phyloP scores from a whole-genome alignment of 106 monocot genomes.

The Apostasia ramifera region DNA sequence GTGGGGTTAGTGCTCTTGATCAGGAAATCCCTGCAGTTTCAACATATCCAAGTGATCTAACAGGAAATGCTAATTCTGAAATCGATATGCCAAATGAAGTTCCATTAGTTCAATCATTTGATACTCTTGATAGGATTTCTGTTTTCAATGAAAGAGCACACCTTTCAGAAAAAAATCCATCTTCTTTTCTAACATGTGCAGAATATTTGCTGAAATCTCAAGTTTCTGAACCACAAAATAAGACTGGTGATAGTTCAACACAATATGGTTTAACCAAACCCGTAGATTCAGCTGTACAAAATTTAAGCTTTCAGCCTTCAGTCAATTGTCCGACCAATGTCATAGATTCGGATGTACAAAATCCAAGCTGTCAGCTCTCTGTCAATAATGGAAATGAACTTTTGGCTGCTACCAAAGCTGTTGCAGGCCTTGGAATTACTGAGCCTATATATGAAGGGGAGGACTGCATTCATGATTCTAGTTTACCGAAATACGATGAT shows the following conservation, averaged over 20 bases:
- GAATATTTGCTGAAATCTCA: slow-evolving; percentile 15
- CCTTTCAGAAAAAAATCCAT: slow-evolving; percentile 10
- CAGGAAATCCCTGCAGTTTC: slow-evolving; percentile 17
- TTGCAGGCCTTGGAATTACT: slow-evolving; percentile 24
- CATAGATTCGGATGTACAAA: slow-evolving; percentile 16
- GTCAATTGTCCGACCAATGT: slow-evolving; percentile 9
- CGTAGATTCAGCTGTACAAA: slow-evolving; percentile 15
- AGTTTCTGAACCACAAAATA: neutral
- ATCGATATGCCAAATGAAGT: slow-evolving; percentile 4
- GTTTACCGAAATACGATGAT: slow-evolving; percentile 33
- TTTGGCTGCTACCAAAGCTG: slow-evolving; percentile 26
- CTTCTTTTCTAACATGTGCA: slow-evolving; percentile 8
- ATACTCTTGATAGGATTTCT: slow-evolving; percentile 10
- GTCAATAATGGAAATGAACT: slow-evolving; percentile 17
- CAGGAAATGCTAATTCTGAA: slow-evolving; percentile 9
- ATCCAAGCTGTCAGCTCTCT: slow-evolving; percentile 10
- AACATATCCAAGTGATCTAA: slow-evolving; percentile 1
- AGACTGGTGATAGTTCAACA: slow-evolving; percentile 5
- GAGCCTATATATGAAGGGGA: slow-evolving; percentile 98
- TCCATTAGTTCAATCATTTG: slow-evolving; percentile 11
- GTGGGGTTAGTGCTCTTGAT: neutral
- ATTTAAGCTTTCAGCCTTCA: slow-evolving; percentile 9
- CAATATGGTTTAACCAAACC: slow-evolving; percentile 11
- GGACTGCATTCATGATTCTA: slow-evolving; percentile 64
- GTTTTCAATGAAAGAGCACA: slow-evolving; percentile 12